Evolutionary conservation across 345 rosid genomes (phyloP), one percentile per base, ranked within the genome.

Genomic region (Pugionium cornutum): DNA sequence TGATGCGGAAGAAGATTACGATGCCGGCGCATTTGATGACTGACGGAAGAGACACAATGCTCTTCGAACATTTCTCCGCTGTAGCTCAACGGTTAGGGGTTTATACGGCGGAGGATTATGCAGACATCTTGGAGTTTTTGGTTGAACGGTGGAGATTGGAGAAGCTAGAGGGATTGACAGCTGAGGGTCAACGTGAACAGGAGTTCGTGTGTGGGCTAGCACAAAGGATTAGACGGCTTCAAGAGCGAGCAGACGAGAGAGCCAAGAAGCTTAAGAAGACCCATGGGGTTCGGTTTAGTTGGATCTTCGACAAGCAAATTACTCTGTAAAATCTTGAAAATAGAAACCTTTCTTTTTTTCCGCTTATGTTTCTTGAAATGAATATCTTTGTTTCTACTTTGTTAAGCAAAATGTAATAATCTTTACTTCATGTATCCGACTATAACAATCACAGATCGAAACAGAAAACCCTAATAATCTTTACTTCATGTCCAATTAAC

Each of bases 11-110:
- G 56, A 81, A 70, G 60, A 84, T 86, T 69, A 80, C 88, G 4
- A 88, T 86, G 91, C 89, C 91, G 2, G 91, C 89, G 9, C 88
- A 83, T 66, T 47, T 85, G 69, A 88, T 88, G 88, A 64, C 69
- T 37, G 91, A 88, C 6, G 91, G 89, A 26, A 54, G 33, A 53
- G 88, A 88, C 49, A 84, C 86, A 4, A 62, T 39, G 37, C 73
- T 86, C 6, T 86, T 88, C 25, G 82, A 84, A 36, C 84, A 83
- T 49, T 88, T 81, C 77, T 76, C 83, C 0, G 82, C 82, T 2
- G 84, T 88, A 70, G 86, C 95, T 5, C 89, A 88, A 68, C 77
- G 89, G 59, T 62, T 80, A 1, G 86, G 80, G 2, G 95, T 88
- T 31, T 88, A 88, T 46, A 88, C 89, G 35, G 85, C 85, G 1